Conservation (phyloP, 495 filamentous ascomycete species). For the Pyrenopolyporus hunteri region DNA sequence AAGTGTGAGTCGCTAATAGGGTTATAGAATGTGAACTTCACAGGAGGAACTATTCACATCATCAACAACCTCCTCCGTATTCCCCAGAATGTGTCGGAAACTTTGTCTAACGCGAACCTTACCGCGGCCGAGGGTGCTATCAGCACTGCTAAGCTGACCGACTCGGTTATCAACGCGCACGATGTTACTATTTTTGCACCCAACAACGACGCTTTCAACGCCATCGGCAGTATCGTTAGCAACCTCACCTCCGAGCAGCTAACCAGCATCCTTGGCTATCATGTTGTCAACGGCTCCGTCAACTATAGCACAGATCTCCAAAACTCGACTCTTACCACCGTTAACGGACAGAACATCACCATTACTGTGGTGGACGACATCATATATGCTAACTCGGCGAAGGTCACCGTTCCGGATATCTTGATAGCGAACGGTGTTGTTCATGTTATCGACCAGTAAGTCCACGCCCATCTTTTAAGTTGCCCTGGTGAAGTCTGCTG, state of each 20-base stretch:
- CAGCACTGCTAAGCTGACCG: slow-evolving; percentile 48
- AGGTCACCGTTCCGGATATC: slow-evolving; percentile 63
- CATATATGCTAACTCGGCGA: slow-evolving; percentile 55
- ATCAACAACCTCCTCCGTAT: slow-evolving; percentile 65
- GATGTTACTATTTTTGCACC: slow-evolving; percentile 70
- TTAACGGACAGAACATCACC: slow-evolving; percentile 56
- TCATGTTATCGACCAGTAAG: slow-evolving; percentile 66
- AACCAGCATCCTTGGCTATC: slow-evolving; percentile 60
- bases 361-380: slow-evolving; percentile 56
- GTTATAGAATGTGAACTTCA: slow-evolving; percentile 62
- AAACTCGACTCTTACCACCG: slow-evolving; percentile 51
- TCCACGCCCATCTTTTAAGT: not conserved
- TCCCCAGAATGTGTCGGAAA: slow-evolving; percentile 58
- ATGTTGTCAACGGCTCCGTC: slow-evolving; percentile 60
- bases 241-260: slow-evolving; percentile 57
- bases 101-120: slow-evolving; percentile 56
- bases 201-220: slow-evolving; percentile 66
- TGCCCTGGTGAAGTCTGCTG: not conserved
- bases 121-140: slow-evolving; percentile 65
- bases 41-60: slow-evolving; percentile 68
- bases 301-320: slow-evolving; percentile 56
- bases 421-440: slow-evolving; percentile 71
- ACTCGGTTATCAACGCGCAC: slow-evolving; percentile 45
- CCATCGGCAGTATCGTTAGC: slow-evolving; percentile 58
- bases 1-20: not conserved